phyloP scores from a whole-genome alignment of 305 asterid species.

The Plantago rigida region DNA sequence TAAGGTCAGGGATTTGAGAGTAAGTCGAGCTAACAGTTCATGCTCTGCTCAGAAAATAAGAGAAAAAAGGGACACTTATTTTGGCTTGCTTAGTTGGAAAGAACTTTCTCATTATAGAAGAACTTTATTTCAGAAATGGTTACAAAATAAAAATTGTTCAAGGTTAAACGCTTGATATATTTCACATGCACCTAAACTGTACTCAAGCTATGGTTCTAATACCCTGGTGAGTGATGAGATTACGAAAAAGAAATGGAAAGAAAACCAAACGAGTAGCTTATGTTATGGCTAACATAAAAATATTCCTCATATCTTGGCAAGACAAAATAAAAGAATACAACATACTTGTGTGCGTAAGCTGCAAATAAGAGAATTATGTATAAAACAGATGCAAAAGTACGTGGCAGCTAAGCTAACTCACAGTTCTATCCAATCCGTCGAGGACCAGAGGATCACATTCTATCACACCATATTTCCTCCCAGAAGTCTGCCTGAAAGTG shows the following conservation, averaged over 20 bases:
- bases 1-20: slow-evolving; percentile 22
- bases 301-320: too few relatives aligned
- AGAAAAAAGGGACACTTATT: slow-evolving; percentile 2
- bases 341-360: too few relatives aligned
- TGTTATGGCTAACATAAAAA: too few relatives aligned
- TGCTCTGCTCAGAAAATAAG: slow-evolving; percentile 2
- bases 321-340: too few relatives aligned
- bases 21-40: slow-evolving; percentile 21
- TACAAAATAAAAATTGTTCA: slow-evolving; percentile 12
- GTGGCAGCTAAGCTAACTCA: slow-evolving; percentile 37
- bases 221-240: too few relatives aligned
- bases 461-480: slow-evolving; percentile 73
- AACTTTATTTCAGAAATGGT: slow-evolving; percentile 10
- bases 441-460: slow-evolving; percentile 81
- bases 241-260: too few relatives aligned
- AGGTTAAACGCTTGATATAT: not conserved
- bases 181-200: too few relatives aligned
- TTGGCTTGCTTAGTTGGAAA: not conserved
- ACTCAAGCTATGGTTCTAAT: too few relatives aligned
- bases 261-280: too few relatives aligned
- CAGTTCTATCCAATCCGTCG: slow-evolving; percentile 70
- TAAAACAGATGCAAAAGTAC: slow-evolving; percentile 10
- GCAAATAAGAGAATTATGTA: slow-evolving; percentile 11
- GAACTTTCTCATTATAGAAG: not conserved
- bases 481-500: slow-evolving; percentile 49